Base-by-base conservation (phyloP, 306 rosid genomes). In the Fagus sylvatica region DNA sequence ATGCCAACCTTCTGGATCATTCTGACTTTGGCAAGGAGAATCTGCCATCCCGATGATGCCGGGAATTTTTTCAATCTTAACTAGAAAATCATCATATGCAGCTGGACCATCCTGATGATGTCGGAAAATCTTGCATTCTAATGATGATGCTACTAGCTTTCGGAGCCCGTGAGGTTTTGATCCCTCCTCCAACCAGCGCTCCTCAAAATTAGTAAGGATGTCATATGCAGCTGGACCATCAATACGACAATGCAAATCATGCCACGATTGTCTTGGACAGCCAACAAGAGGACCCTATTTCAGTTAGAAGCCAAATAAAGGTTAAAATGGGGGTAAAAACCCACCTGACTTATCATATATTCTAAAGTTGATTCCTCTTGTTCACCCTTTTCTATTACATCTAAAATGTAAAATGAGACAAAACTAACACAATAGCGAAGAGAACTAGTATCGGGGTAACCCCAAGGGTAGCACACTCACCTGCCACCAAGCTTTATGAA, bases 221-320 rank as follows among this genome's bases (percentile, higher is more conserved):
- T 94, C 98, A 42, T 94, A 92, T 16, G 98, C 97, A 6, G 98
- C 98, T 2, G 97, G 95, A 51, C 98, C 98, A 51, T 90, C 97
- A 75, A 94, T 80, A 81, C 75, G 71, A 53, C 92, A 85, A 81
- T 92, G 98, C 90, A 94, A 82, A 89, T 94, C 97, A 87, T 94
- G 98, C 98, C 98, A 94, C 60, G 98, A 97, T 78, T 94, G 80
- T 81, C 98, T 88, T 61, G 97, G 97, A 88, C 93, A 88, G 43
- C 89, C 97, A 86, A 41, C 76, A 74, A 69, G 66, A 41, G 84
- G 84, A 43, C 88, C 91, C 93, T 90, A 83, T 51, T 88, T 69
- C 56, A 73, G 46, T 72, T 49, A 40, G 69, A 72, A 71, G 55
- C 22, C 11, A 40, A 55, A 55, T n/a, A 9, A 39, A 2, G 30